phyloP scores from a whole-genome alignment of 78 protist species.

The slime mould (Dictyostelium discoideum) region dicty_2.7 NC_007089.4:1748501-1749000 shows the following conservation, averaged over 20 bases:
- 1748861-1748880: too few relatives aligned
- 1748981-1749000: slow-evolving; percentile 23
- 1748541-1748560: not conserved
- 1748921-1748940: slow-evolving; percentile 32
- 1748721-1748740: slow-evolving; percentile 17
- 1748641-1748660: not conserved
- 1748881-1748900: too few relatives aligned
- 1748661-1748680: slow-evolving; percentile 42
- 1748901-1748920: too few relatives aligned
- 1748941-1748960: slow-evolving; percentile 51
- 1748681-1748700: slow-evolving; percentile 58
- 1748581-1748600: not conserved
- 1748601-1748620: slow-evolving; percentile 7
- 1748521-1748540: slow-evolving; percentile 49
- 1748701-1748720: slow-evolving; percentile 53
- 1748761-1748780: slow-evolving; percentile 72
- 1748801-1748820: slow-evolving; percentile 23
- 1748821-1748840: slow-evolving; percentile 30
- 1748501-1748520: slow-evolving; percentile 74
- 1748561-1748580: not conserved
- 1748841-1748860: slow-evolving; percentile 15
- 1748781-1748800: slow-evolving; percentile 31
- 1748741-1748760: slow-evolving; percentile 32
- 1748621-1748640: slow-evolving; percentile 41
- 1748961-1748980: slow-evolving; percentile 51